Conservation (phyloP, 805 yeast species). For the Yarrowia phangngaensis region DNA sequence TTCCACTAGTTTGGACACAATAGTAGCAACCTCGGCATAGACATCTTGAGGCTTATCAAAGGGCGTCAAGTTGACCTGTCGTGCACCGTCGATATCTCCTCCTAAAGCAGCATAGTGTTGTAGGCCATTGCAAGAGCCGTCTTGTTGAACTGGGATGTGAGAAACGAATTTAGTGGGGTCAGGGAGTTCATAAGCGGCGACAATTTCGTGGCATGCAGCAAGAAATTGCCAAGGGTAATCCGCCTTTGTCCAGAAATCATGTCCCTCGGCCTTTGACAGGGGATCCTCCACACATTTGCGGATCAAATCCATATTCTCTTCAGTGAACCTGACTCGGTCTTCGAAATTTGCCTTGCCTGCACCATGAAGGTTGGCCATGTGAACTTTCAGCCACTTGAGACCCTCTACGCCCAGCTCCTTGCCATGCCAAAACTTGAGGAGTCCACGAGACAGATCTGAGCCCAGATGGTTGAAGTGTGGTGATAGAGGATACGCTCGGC, state of each 20-base stretch:
- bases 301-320: conserved; percentile 46
- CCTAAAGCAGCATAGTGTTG: conserved; percentile 73
- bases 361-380: conserved; percentile 58
- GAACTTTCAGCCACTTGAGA: conserved; percentile 58
- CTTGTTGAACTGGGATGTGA: conserved; percentile 59
- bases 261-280: conserved; percentile 38
- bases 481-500: conserved; percentile 61
- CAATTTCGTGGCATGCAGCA: conserved; percentile 53
- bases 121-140: conserved; percentile 65
- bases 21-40: conserved; percentile 52
- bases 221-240: conserved; percentile 64
- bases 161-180: conserved; percentile 51
- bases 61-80: conserved; percentile 56
- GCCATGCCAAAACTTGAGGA: conserved; percentile 59
- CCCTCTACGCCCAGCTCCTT: conserved; percentile 52
- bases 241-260: conserved; percentile 54
- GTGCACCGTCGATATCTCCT: conserved; percentile 62
- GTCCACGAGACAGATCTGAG: conserved; percentile 55
- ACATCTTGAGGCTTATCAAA: conserved; percentile 60
- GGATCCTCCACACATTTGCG: conserved; percentile 50
- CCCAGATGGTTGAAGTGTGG: conserved; percentile 64
- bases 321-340: conserved; percentile 50
- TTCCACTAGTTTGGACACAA: conserved; percentile 47
- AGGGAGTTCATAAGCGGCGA: conserved; percentile 47
- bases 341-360: conserved; percentile 52